Conservation (phyloP, 2,329 filamentous ascomycete genomes). For the Diaporthe batatas region DNA sequence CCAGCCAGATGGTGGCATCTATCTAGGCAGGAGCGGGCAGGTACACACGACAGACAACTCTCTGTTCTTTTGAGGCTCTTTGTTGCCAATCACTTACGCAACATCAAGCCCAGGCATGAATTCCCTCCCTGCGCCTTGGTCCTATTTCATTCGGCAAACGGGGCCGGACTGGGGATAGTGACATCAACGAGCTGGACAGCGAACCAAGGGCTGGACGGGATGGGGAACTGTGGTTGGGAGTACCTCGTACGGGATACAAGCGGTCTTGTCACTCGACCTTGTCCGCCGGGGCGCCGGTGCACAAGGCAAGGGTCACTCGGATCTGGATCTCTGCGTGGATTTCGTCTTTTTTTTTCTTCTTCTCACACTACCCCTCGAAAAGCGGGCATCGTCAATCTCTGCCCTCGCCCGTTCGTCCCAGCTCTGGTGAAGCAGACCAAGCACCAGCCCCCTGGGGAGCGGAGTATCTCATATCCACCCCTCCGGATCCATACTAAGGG, state of each 20-base stretch:
- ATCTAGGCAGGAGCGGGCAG: constrained; percentile 22
- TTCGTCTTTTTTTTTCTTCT: neutral
- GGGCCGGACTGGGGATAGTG: constrained; percentile 13
- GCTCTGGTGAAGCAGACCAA: constrained; percentile 14
- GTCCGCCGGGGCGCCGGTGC: neutral
- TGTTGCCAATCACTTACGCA: neutral
- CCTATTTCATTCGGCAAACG: constrained; percentile 6
- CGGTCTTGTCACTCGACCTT: constrained; percentile 24
- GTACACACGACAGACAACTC: constrained; percentile 26
- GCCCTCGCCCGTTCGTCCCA: constrained; percentile 1
- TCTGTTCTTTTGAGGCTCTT: constrained; percentile 11
- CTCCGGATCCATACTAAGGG: neutral
- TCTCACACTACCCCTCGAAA: constrained; percentile 31
- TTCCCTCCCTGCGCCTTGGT: constrained; percentile 17
- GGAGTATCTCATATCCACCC: neutral
- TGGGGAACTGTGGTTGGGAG: constrained; percentile 16
- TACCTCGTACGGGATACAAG: neutral
- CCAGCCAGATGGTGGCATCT: too few species aligned
- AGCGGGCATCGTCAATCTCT: constrained; percentile 29
- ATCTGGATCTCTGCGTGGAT: constrained; percentile 4
- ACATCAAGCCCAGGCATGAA: constrained; percentile 19
- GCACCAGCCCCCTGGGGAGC: neutral
- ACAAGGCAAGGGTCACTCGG: constrained; percentile 15
- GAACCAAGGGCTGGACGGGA: constrained; percentile 9
- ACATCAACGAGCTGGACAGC: constrained; percentile 21